Base-by-base conservation (phyloP, 2,329 filamentous ascomycete species). In the Exophiala mesophila region DNA sequence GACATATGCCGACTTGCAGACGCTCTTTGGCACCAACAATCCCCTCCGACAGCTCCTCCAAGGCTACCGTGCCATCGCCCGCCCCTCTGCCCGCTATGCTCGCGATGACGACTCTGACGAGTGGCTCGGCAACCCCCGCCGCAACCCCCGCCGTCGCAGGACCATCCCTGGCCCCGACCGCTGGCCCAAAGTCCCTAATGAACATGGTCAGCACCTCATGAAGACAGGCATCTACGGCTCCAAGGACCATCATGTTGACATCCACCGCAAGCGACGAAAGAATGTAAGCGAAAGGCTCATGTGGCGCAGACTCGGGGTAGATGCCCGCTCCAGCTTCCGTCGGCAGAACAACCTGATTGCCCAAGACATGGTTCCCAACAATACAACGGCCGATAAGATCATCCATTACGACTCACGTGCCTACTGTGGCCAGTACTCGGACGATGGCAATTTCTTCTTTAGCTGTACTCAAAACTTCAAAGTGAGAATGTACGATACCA, bases 371-470 rank as follows among this genome's bases (percentile, higher is more conserved):
- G 80, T 96, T 45, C 90, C 92, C 0, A 76, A 77, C 2, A 83
- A 50, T 5, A 44, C 81, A 0, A 76, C 77, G 17, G 83, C 88
- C 1, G 90, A 97, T 59, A 85, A 85, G 57, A 85, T 95, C 48
- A 83, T 97, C 49, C 85, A 94, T 57, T 94, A 89, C 60, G 79
- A 89, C 41, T 76, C 83, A 4, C 81, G 87, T 29, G 89, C 92
- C 39, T 97, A 97, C 59, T 95, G 88, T 3, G 92, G 92, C 1
- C 90, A 97, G 60, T 98, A 97, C 62, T 95, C 88, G 0, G 86
- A 94, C 52, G 92, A 98, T 56, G 92, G 92, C 18, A 94, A 95
- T 63, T 97, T 97, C 69, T 97, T 96, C 69, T 97, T 90, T 61
- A 82, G 84, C 4, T 92, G 85, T 58, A 85, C 84, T 7, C 88